phyloP scores from a whole-genome alignment of 2,329 filamentous ascomycete genomes.

The Nemania diffusa region DNA sequence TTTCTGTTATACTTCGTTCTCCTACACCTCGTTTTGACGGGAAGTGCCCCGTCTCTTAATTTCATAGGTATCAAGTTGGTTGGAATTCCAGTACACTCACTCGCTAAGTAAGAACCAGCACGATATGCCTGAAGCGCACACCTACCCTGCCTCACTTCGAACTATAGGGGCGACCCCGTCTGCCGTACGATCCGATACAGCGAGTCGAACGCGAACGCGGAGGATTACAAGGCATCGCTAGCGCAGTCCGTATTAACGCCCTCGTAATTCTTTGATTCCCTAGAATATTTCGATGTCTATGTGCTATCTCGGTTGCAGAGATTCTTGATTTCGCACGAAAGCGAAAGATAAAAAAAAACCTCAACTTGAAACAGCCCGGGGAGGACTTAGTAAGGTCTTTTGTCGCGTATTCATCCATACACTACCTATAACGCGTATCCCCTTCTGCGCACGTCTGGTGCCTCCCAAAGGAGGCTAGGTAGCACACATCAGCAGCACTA shows the following conservation, averaged over 20 bases:
- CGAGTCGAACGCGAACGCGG: too few relatives aligned
- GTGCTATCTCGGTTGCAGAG: constrained; percentile 37
- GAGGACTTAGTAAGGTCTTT: too few relatives aligned
- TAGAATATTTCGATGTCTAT: constrained; percentile 37
- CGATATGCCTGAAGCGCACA: too few relatives aligned
- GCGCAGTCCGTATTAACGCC: too few relatives aligned
- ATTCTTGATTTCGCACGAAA: constrained; percentile 26
- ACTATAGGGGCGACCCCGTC: too few relatives aligned
- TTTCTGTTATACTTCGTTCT: background rate
- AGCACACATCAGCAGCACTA: constrained; percentile 50
- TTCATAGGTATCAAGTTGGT: too few relatives aligned
- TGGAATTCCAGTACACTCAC: too few relatives aligned
- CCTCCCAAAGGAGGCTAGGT: constrained; percentile 36
- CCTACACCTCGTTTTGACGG: background rate
- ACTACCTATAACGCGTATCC: constrained; percentile 38
- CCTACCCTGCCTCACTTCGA: background rate
- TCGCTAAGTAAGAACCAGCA: too few relatives aligned
- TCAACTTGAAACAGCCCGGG: too few relatives aligned
- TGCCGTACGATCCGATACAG: too few relatives aligned
- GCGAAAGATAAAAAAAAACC: constrained; percentile 37
- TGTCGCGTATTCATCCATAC: constrained; percentile 25
- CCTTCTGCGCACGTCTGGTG: constrained; percentile 39
- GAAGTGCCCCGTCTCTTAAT: background rate
- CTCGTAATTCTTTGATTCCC: too few relatives aligned
- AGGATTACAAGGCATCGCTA: constrained; percentile 36